Evolutionary conservation across 78 protist genomes (phyloP), one percentile per base, ranked within the genome.

Genomic region (Anaeramoeba ignava): DNA sequence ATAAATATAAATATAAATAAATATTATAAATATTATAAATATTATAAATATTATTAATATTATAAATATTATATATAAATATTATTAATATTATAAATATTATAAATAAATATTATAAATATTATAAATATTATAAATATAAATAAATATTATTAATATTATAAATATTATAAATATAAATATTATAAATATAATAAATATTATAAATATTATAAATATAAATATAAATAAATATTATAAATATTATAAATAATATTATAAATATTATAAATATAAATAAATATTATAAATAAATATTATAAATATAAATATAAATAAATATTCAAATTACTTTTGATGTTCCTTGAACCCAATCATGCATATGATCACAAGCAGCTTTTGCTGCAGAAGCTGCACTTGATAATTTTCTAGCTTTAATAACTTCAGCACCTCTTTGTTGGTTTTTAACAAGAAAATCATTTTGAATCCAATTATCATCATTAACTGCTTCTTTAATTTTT

Each of bases 371-470:
- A 78, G 88, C 82, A 40, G 96, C 96, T 54, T 84, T 68, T 41
- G 96, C 96, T 1, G 96, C 96, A 1, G 94, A 91, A 39, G 81
- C 41, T 3, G 96, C 96, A 1, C 90, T 83, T n/a, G 91, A 87
- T 34, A 91, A 83, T 84, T 90, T 85, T 78, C 93, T 87, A 2
- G 89, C 89, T 38, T 39, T 42, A 82, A 94, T 89, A 81, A 96
- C 88, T 27, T 91, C 96, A 27, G 93, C 95, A 78, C 99, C 99
- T 78, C 99, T 92, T 41, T 82, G 37, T 88, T 93, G 97, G 41
- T 94, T 94, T 17, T 80, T 40, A 79, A 88, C 80, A 41, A 96
- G 54, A 78, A 93, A 89, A 23, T 84, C 88, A 73, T 80, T 84
- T 78, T 86, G 54, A 37, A 91, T 79, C 92, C 92, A 92, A 73